A percentile compares a stretch with the other conserved stretches of the same genome.
These are phyloP conservation scores for Alternaria dauci DNA, from an alignment of 2,329 filamentous ascomycete species.

Conservation along the genomic window DNA sequence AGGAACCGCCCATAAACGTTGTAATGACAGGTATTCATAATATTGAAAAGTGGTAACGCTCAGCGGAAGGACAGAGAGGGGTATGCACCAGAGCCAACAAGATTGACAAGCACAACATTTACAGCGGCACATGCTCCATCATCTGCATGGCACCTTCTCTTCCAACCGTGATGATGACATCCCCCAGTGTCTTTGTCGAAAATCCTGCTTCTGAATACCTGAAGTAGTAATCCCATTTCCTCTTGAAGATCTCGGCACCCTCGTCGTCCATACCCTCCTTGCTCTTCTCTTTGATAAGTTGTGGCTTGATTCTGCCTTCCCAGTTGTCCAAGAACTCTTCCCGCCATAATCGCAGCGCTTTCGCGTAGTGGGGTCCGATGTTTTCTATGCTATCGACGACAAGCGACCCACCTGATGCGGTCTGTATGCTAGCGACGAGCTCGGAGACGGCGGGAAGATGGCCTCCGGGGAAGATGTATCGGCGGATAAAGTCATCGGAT, in stretches of 20 bases:
- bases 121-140: slow-evolving; percentile 75
- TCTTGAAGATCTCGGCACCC: slow-evolving; percentile 71
- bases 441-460: slow-evolving; percentile 74
- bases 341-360: slow-evolving; percentile 72
- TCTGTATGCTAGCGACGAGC: slow-evolving; percentile 68
- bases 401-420: slow-evolving; percentile 67
- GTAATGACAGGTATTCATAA: not conserved
- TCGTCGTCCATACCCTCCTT: slow-evolving; percentile 68
- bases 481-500: slow-evolving; percentile 76
- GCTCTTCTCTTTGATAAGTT: slow-evolving; percentile 66
- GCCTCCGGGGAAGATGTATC: slow-evolving; percentile 82
- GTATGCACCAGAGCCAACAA: not conserved
- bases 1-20: not conserved
- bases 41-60: not conserved
- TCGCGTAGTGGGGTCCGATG: slow-evolving; percentile 77
- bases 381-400: slow-evolving; percentile 74
- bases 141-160: slow-evolving; percentile 71
- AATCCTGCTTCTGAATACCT: slow-evolving; percentile 79
- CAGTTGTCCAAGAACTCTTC: slow-evolving; percentile 72
- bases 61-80: not conserved
- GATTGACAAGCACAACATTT: not conserved
- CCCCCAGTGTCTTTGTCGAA: slow-evolving; percentile 73
- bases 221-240: slow-evolving; percentile 83
- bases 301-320: slow-evolving; percentile 66
- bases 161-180: slow-evolving; percentile 75